Evolutionary conservation across 108 stramenopile genomes (phyloP).

Genomic region (Nitzschia sp.): DNA sequence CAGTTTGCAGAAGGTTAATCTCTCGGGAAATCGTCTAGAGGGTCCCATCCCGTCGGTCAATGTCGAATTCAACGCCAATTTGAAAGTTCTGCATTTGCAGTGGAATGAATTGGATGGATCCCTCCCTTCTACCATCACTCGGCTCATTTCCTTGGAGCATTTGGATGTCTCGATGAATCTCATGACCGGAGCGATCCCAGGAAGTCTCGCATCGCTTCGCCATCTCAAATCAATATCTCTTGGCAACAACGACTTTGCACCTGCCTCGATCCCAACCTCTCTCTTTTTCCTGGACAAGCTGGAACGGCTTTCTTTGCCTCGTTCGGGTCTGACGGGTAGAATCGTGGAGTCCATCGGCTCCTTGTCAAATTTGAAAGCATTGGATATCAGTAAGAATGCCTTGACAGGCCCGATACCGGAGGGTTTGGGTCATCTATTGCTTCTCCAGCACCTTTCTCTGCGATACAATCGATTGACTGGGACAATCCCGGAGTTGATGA

Average conservation of each 20-base stretch:
- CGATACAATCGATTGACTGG: not conserved
- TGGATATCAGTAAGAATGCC: slow-evolving; percentile 19
- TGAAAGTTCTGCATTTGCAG: slow-evolving; percentile 25
- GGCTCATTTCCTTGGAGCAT: slow-evolving; percentile 23
- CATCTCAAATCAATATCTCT: slow-evolving; percentile 20
- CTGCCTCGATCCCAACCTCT: slow-evolving; percentile 21
- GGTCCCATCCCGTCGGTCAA: slow-evolving; percentile 16
- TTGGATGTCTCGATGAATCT: slow-evolving; percentile 30
- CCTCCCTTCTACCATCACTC: slow-evolving; percentile 41
- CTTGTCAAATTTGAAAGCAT: slow-evolving; percentile 15
- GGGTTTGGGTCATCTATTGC: not conserved
- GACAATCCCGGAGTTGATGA: not conserved
- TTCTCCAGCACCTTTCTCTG: not conserved
- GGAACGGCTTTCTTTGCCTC: not conserved
- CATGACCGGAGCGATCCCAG: slow-evolving; percentile 27
- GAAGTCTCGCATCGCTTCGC: slow-evolving; percentile 1
- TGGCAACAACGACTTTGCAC: slow-evolving; percentile 27
- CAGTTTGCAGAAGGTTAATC: slow-evolving; percentile 9
- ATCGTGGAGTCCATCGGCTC: slow-evolving; percentile 36
- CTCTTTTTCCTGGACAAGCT: slow-evolving; percentile 6
- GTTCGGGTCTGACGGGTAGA: slow-evolving; percentile 13
- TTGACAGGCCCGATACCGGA: slow-evolving; percentile 20
- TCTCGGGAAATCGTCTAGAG: slow-evolving; percentile 24
- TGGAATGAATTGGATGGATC: slow-evolving; percentile 48
- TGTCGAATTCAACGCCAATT: slow-evolving; percentile 3